Percentiles rank a stretch among this genome's conserved stretches.
phyloP scores from a whole-genome alignment of 1,284 basidiomycete genomes.

The Naganishia sp. region DNA sequence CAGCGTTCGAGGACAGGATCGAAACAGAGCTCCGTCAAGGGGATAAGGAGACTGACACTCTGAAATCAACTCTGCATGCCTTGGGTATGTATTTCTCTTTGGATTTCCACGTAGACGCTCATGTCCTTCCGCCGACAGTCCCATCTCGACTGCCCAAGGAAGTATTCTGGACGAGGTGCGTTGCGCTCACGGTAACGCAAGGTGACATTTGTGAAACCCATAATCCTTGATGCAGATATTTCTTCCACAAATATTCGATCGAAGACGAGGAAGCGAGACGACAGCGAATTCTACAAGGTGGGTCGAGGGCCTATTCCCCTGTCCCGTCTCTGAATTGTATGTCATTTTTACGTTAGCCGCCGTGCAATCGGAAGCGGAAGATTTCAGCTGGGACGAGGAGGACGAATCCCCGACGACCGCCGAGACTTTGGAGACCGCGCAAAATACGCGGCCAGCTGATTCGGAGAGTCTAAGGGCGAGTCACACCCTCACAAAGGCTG shows the following conservation, averaged over 20 bases:
- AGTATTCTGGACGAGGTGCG: constrained; percentile 74
- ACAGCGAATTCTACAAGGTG: constrained; percentile 76
- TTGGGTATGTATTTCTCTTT: constrained; percentile 60
- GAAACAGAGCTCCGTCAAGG: constrained; percentile 56
- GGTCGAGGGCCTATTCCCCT: constrained; percentile 36
- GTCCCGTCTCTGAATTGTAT: neutral
- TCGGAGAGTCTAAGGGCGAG: constrained; percentile 12
- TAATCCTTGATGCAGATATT: constrained; percentile 58
- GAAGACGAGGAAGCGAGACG: constrained; percentile 77
- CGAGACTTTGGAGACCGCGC: neutral
- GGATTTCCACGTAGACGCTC: constrained; percentile 19
- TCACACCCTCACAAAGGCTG: constrained; percentile 19
- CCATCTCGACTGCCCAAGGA: constrained; percentile 68
- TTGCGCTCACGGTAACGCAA: neutral
- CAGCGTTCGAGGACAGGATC: constrained; percentile 61
- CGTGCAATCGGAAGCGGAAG: constrained; percentile 41
- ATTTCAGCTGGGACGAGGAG: constrained; percentile 55
- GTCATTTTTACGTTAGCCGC: constrained; percentile 34
- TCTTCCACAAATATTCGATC: constrained; percentile 86
- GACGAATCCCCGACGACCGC: constrained; percentile 6
- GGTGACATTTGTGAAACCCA: neutral
- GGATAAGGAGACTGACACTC: constrained; percentile 61
- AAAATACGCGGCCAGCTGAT: neutral
- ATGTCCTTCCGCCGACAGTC: constrained; percentile 57
- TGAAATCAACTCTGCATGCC: constrained; percentile 63